A percentile compares a stretch with the other conserved stretches of the same genome.
These are phyloP conservation scores for Boletus coccyginus DNA, from an alignment of 768 basidiomycete genomes.

Conservation along the genomic window DNA sequence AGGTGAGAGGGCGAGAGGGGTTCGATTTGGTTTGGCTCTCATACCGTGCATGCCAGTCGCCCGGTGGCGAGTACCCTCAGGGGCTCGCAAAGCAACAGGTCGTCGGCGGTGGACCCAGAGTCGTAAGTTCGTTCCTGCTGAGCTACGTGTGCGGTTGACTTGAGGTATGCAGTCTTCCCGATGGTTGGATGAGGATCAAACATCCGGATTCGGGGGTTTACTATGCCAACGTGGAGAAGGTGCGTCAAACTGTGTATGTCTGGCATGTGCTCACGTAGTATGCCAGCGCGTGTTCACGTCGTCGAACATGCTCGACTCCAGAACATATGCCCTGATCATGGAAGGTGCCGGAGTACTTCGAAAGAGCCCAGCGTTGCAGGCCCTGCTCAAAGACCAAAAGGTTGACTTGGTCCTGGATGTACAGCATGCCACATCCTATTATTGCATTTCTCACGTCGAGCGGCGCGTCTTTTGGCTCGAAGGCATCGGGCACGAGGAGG, in stretches of 20 bases:
- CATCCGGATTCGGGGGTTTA: constrained; percentile 35
- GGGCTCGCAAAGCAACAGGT: constrained; percentile 6
- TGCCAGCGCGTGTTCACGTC: constrained; percentile 13
- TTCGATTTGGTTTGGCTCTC: not conserved
- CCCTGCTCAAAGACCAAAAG: constrained; percentile 7
- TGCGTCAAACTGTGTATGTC: constrained; percentile 8
- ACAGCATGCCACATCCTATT: constrained; percentile 13
- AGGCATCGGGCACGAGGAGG: constrained; percentile 18
- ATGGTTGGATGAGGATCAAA: constrained; percentile 27
- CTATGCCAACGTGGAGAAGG: constrained; percentile 32
- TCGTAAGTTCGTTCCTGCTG: constrained; percentile 7
- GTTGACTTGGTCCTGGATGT: constrained; percentile 20
- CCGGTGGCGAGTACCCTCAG: constrained; percentile 18
- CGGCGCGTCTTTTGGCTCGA: constrained; percentile 31
- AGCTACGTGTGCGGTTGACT: not conserved
- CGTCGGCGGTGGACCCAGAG: not conserved
- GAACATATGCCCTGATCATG: constrained; percentile 4
- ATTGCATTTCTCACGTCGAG: constrained; percentile 28
- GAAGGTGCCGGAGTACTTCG: constrained; percentile 11
- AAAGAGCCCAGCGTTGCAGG: constrained; percentile 1
- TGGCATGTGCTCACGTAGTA: not conserved
- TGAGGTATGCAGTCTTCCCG: constrained; percentile 5
- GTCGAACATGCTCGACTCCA: constrained; percentile 8
- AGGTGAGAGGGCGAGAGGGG: constrained; percentile 9
- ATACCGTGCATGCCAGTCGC: not conserved